A percentile compares a stretch with the other conserved stretches of the same genome.
Conservation (phyloP, 345 rosid genomes). For the Microcos paniculata region DNA sequence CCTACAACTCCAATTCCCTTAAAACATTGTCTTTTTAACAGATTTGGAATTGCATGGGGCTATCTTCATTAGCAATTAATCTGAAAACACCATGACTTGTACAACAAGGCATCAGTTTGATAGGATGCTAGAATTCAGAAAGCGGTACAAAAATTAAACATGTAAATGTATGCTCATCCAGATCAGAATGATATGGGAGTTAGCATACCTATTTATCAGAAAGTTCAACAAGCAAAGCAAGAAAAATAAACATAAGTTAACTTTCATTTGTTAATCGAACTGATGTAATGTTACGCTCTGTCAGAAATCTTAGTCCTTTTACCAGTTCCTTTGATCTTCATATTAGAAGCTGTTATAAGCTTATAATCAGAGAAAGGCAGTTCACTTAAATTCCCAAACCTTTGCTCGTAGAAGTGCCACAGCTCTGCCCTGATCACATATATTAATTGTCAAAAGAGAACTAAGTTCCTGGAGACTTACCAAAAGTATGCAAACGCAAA, state of each 20-base stretch:
- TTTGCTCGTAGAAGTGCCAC: constrained; percentile 47
- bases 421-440: constrained; percentile 44
- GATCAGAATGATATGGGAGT: not conserved
- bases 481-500: not conserved
- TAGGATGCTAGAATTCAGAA: not conserved
- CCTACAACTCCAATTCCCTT: too few relatives aligned
- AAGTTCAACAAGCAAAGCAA: not conserved
- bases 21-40: too few relatives aligned
- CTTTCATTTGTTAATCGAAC: not conserved
- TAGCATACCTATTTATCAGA: not conserved
- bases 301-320: constrained; percentile 21
- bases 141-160: not conserved
- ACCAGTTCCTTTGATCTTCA: constrained; percentile 27
- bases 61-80: too few relatives aligned
- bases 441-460: not conserved
- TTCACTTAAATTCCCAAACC: constrained; percentile 42
- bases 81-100: not conserved
- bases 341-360: constrained; percentile 44
- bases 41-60: too few relatives aligned
- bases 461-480: not conserved
- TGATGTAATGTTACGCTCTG: not conserved
- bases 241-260: not conserved
- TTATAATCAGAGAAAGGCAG: constrained; percentile 40
- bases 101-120: not conserved
- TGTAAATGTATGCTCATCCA: not conserved